Conservation (phyloP, 1,284 basidiomycete genomes). For the Ustilago esculenta region DNA sequence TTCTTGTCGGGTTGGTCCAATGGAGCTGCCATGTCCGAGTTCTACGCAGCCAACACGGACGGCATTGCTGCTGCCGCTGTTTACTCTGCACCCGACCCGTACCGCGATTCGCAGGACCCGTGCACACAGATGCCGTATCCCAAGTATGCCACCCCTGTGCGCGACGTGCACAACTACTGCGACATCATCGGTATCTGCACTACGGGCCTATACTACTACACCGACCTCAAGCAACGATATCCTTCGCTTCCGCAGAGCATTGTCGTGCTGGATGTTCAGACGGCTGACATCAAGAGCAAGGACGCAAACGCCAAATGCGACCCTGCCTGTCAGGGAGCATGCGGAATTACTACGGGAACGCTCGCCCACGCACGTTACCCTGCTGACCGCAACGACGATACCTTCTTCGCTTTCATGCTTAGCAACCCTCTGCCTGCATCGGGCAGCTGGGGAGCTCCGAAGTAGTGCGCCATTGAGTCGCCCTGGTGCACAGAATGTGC, state of each 20-base stretch:
- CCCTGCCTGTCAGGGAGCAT: slow-evolving; percentile 18
- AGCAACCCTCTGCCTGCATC: slow-evolving; percentile 20
- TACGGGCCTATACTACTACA: slow-evolving; percentile 21
- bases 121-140: slow-evolving; percentile 27
- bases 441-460: slow-evolving; percentile 15
- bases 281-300: slow-evolving; percentile 10
- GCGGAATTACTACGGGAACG: slow-evolving; percentile 6
- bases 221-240: slow-evolving; percentile 24
- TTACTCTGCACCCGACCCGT: slow-evolving; percentile 38
- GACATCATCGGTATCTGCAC: slow-evolving; percentile 31
- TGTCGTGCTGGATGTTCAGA: slow-evolving; percentile 16
- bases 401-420: slow-evolving; percentile 22
- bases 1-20: slow-evolving; percentile 27
- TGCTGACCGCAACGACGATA: slow-evolving; percentile 6
- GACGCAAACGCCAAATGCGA: slow-evolving; percentile 11
- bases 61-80: slow-evolving; percentile 33
- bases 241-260: slow-evolving; percentile 17
- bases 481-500: no score
- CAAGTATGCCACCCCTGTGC: slow-evolving; percentile 19
- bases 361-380: slow-evolving; percentile 13
- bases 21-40: slow-evolving; percentile 13
- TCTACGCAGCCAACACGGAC: slow-evolving; percentile 28
- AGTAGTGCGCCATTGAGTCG: no score
- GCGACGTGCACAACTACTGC: slow-evolving; percentile 34
- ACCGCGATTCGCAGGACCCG: slow-evolving; percentile 34